These are phyloP conservation scores for Stachybotrys chartarum DNA, from an alignment of 2,329 filamentous ascomycete species.

Conservation along the genomic window DNA sequence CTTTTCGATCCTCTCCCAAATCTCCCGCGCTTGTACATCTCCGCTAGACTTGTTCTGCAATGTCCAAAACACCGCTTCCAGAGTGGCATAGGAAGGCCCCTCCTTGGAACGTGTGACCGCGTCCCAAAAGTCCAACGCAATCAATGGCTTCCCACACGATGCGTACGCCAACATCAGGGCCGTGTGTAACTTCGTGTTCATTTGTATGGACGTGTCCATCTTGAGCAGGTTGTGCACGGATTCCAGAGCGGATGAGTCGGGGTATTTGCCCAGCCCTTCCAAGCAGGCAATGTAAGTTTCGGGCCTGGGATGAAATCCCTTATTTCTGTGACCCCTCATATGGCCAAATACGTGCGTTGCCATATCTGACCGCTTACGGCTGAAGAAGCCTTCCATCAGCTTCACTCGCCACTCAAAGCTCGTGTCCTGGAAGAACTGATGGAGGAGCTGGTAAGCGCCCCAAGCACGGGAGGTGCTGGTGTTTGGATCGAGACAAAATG, in stretches of 20 bases:
- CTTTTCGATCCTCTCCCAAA: slow-evolving; percentile 63
- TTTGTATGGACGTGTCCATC: slow-evolving; percentile 75
- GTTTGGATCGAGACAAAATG: slow-evolving; percentile 57
- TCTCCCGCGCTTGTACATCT: slow-evolving; percentile 52
- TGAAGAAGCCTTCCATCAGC: slow-evolving; percentile 79
- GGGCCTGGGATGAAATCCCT: slow-evolving; percentile 55
- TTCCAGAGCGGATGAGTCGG: slow-evolving; percentile 54
- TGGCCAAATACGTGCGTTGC: slow-evolving; percentile 82
- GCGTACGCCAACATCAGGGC: slow-evolving; percentile 82
- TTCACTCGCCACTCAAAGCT: slow-evolving; percentile 56
- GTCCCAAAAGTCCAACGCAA: slow-evolving; percentile 73
- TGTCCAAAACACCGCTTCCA: slow-evolving; percentile 73
- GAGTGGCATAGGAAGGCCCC: slow-evolving; percentile 74
- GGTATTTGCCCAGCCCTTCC: slow-evolving; percentile 59
- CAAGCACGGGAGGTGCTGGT: slow-evolving; percentile 59
- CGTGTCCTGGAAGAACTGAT: slow-evolving; percentile 59
- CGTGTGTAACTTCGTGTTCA: slow-evolving; percentile 71
- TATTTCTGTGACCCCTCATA: slow-evolving; percentile 73
- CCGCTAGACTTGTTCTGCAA: slow-evolving; percentile 59
- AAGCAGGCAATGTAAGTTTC: slow-evolving; percentile 76
- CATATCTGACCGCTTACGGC: slow-evolving; percentile 72
- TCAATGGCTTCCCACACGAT: slow-evolving; percentile 55
- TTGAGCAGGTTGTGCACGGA: slow-evolving; percentile 91
- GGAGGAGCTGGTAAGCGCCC: slow-evolving; percentile 59
- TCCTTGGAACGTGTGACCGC: slow-evolving; percentile 79